Evolutionary conservation across 345 rosid genomes (phyloP).

Genomic region (Turnera subulata): DNA sequence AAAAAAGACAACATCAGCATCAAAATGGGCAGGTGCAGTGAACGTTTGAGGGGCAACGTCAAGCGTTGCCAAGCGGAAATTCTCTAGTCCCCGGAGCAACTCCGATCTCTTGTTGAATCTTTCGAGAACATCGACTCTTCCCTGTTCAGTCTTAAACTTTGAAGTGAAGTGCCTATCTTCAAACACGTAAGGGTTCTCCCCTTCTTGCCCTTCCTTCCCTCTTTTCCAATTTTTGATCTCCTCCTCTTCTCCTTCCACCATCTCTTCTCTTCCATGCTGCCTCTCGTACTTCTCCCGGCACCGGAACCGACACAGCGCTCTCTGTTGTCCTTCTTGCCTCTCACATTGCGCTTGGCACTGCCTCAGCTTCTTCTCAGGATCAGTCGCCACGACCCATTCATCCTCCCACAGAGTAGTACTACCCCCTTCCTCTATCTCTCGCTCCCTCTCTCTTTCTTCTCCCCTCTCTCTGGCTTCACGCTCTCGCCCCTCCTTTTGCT

Average conservation of each 20-base stretch:
- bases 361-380: conserved; percentile 16
- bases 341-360: conserved; percentile 36
- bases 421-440: too few relatives aligned
- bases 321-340: conserved; percentile 6
- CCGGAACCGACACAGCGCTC: conserved; percentile 22
- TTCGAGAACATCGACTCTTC: conserved; percentile 11
- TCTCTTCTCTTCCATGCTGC: not conserved
- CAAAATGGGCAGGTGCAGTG: conserved; percentile 12
- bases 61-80: conserved; percentile 6
- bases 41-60: conserved; percentile 23
- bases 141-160: not conserved
- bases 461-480: too few relatives aligned
- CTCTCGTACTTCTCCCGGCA: conserved; percentile 23
- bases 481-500: too few relatives aligned
- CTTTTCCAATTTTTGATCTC: too few relatives aligned
- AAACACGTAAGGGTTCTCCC: conserved; percentile 23
- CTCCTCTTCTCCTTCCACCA: not conserved
- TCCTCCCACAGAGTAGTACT: too few relatives aligned
- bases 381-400: conserved; percentile 2
- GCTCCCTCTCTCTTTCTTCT: too few relatives aligned
- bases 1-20: conserved; percentile 17
- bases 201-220: not conserved
- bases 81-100: conserved; percentile 16
- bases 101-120: conserved; percentile 16
- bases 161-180: conserved; percentile 6